Evolutionary conservation across 225 moss, liverwort and hornwort species (phyloP), one percentile per base, ranked within the genome.

Genomic region (Physcomitrium patens): DNA sequence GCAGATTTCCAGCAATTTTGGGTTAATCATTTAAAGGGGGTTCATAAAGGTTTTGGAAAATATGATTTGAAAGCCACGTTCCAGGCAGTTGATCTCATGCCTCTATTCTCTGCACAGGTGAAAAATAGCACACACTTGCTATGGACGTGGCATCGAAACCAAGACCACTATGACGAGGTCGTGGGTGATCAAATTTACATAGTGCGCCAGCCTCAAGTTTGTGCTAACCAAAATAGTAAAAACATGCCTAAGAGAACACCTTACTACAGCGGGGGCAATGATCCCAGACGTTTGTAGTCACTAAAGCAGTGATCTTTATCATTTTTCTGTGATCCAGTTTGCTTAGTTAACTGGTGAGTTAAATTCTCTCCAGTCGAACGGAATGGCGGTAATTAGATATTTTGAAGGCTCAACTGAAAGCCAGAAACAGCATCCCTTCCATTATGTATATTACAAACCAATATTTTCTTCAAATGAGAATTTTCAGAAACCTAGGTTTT

Each of bases 71-170:
- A 20, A 45, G 70, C 45, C 9, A 10, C 8, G 70, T 51, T 66
- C 0, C 2, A 49, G 60, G 3, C 17, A 8, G 12, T 57, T 69
- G 31, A 37, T 61, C 44, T 69, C 14, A 15, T 22, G 53, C 66
- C 37, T 67, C 10, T 27, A 54, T 71, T 65, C 62, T 23, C 43
- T 65, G 20, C 26, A 18, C 73, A 96, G 95, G 95, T 93, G 61
- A 69, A 82, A 45, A 96, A 93, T 52, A 77, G 79, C 5, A 91
- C 93, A 12, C 89, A 93, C 65, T 75, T 89, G 60, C 73, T 96
- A 11, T 93, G 95, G 93, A 96, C 91, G 5, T 93, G 95, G 93
- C 93, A 93, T 64, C 91, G 93, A 23, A 96, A 96, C 72, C 93
- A 96, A 81, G 95, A 96, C 65, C 57, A 75, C 13, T 93, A 85